Percentiles rank a stretch among this genome's conserved stretches.
Evolutionary conservation across 2,329 filamentous ascomycete species (phyloP).

Genomic region (Lasiodiplodia citricola): DNA sequence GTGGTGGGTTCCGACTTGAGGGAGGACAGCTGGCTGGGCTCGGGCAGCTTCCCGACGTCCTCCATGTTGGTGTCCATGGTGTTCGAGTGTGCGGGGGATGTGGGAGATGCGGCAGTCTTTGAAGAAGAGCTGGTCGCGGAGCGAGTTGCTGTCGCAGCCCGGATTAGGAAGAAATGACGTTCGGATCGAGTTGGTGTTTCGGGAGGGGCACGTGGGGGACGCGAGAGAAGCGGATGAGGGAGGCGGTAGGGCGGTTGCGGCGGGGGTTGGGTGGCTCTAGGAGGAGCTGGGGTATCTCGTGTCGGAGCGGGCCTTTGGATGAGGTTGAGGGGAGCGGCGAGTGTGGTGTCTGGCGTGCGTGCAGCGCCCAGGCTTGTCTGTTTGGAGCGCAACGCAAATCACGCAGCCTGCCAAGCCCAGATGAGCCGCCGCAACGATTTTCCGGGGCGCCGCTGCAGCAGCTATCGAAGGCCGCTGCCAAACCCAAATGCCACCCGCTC

Average conservation of each 20-base stretch:
- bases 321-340: constrained; percentile 24
- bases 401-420: constrained; percentile 21
- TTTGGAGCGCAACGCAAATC: constrained; percentile 24
- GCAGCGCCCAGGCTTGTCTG: constrained; percentile 18
- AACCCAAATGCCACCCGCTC: not conserved
- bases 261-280: not conserved
- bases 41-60: constrained; percentile 82
- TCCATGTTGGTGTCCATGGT: constrained; percentile 99
- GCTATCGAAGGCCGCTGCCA: not conserved
- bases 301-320: constrained; percentile 15
- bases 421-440: constrained; percentile 17
- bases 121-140: constrained; percentile 34
- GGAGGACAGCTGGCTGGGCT: constrained; percentile 70
- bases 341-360: constrained; percentile 18
- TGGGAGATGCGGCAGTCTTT: constrained; percentile 36
- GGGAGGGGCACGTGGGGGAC: constrained; percentile 26
- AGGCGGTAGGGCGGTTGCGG: not conserved
- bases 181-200: constrained; percentile 33
- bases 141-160: constrained; percentile 42
- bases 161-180: constrained; percentile 45
- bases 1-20: constrained; percentile 82
- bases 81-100: constrained; percentile 32
- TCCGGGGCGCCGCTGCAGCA: not conserved
- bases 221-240: not conserved
- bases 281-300: constrained; percentile 27